phyloP scores from a whole-genome alignment of 1,284 basidiomycete species.

The Sanguinoderma infundibulare region DNA sequence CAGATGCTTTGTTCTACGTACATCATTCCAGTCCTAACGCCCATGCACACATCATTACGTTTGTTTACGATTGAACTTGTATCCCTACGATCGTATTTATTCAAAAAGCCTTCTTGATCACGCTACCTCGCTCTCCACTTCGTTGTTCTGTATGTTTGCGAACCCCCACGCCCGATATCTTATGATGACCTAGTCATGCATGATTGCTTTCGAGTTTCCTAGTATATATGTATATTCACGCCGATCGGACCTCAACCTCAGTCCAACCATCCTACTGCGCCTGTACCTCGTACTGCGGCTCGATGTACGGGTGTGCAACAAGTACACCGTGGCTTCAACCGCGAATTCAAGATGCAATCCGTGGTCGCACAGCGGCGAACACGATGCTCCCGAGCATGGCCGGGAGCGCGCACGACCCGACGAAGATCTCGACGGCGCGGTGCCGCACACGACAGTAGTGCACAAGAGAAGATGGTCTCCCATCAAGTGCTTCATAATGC shows the following conservation, averaged over 20 bases:
- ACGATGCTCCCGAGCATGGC: slow-evolving; percentile 28
- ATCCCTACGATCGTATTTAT: slow-evolving; percentile 9
- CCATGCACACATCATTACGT: neutral
- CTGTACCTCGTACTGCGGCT: neutral
- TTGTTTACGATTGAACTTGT: neutral
- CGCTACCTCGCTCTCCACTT: neutral
- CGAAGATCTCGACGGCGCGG: slow-evolving; percentile 34
- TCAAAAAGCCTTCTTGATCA: neutral
- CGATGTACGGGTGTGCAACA: slow-evolving; percentile 4
- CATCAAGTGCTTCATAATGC: too few species aligned
- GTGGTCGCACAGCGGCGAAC: too few species aligned
- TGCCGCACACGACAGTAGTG: slow-evolving; percentile 30
- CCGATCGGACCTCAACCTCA: too few species aligned
- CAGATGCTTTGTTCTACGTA: too few species aligned
- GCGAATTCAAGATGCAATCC: too few species aligned
- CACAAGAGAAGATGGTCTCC: too few species aligned
- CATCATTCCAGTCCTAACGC: too few species aligned
- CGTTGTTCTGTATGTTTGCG: neutral
- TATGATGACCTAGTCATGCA: too few species aligned
- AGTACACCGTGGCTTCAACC: too few species aligned
- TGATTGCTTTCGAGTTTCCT: too few species aligned
- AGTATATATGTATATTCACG: too few species aligned
- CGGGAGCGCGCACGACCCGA: slow-evolving; percentile 30
- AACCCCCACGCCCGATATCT: neutral
- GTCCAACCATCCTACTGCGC: too few species aligned